phyloP scores from a whole-genome alignment of 1,284 basidiomycete species.

The Rhodotorula mucilaginosa region DNA sequence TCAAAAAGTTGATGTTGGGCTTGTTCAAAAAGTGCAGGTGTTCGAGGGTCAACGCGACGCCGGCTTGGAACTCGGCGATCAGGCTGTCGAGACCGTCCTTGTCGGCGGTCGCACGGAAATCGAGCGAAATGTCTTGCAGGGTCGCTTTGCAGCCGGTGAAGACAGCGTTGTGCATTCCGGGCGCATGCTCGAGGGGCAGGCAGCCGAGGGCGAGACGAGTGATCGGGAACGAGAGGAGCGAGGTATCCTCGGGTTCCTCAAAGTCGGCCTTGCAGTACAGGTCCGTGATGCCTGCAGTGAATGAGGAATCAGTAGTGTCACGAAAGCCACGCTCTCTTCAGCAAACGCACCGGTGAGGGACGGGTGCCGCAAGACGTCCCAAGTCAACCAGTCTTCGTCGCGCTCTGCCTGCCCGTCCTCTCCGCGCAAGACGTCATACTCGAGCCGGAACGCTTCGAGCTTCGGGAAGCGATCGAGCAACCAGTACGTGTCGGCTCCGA shows the following conservation, averaged over 20 bases:
- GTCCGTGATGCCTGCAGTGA: constrained; percentile 14
- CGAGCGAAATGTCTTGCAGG: constrained; percentile 23
- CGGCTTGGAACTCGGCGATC: constrained; percentile 25
- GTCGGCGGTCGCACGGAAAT: constrained; percentile 13
- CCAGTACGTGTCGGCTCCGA: constrained; percentile 27
- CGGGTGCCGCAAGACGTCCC: constrained; percentile 30
- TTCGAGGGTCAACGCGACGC: constrained; percentile 22
- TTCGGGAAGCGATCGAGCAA: constrained; percentile 19
- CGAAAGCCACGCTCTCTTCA: not conserved
- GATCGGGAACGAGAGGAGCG: constrained; percentile 18
- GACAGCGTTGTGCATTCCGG: constrained; percentile 18
- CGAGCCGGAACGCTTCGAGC: constrained; percentile 18
- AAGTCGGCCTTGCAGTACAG: constrained; percentile 25
- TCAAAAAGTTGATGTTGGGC: constrained; percentile 31
- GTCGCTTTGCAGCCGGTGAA: constrained; percentile 25
- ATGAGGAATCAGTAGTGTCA: too few relatives aligned
- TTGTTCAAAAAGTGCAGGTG: constrained; percentile 29
- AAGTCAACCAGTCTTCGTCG: constrained; percentile 31
- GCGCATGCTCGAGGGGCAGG: constrained; percentile 16
- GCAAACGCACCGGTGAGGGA: constrained; percentile 14
- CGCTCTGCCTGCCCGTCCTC: constrained; percentile 23
- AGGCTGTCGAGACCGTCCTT: constrained; percentile 25
- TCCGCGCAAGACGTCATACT: constrained; percentile 19
- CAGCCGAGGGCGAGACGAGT: constrained; percentile 18
- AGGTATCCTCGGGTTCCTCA: constrained; percentile 19